Conservation (phyloP, 169 alveolate species). For the Amoebophrya sp. region DNA sequence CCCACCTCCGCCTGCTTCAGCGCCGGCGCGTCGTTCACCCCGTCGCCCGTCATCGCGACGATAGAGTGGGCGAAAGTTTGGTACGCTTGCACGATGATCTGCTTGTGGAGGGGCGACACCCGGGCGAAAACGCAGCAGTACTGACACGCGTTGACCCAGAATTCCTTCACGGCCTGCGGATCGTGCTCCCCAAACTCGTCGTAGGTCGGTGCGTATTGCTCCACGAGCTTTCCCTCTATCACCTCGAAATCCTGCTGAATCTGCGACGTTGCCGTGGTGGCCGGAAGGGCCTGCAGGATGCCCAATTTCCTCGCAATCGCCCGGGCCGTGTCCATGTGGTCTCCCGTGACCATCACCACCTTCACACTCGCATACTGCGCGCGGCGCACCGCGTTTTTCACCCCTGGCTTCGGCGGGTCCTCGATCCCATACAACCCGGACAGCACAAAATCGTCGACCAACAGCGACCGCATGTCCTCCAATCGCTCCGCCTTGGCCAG, state of each 20-base stretch:
- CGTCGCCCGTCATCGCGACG: constrained; percentile 98
- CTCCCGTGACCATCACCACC: constrained; percentile 85
- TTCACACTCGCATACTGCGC: constrained; percentile 60
- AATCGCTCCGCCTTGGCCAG: no score
- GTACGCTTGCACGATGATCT: constrained; percentile 43
- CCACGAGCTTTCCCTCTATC: background rate
- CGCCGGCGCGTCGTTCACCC: constrained; percentile 99
- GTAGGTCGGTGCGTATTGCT: background rate
- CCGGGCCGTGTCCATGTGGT: constrained; percentile 69
- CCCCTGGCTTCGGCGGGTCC: constrained; percentile 67
- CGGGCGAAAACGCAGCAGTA: constrained; percentile 44
- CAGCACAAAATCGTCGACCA: background rate
- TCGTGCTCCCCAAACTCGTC: background rate
- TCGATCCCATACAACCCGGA: background rate
- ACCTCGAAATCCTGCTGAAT: background rate
- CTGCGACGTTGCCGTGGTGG: no score
- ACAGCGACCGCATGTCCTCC: no score
- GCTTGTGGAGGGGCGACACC: constrained; percentile 46
- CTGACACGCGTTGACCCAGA: constrained; percentile 34
- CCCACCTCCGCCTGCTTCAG: constrained; percentile 97
- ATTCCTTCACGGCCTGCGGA: background rate
- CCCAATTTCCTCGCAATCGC: constrained; percentile 65
- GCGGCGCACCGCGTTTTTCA: constrained; percentile 35
- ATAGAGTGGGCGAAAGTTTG: constrained; percentile 48
- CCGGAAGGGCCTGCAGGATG: background rate